Conservation (phyloP, 345 rosid genomes). For the Boechera divaricarpa region DNA sequence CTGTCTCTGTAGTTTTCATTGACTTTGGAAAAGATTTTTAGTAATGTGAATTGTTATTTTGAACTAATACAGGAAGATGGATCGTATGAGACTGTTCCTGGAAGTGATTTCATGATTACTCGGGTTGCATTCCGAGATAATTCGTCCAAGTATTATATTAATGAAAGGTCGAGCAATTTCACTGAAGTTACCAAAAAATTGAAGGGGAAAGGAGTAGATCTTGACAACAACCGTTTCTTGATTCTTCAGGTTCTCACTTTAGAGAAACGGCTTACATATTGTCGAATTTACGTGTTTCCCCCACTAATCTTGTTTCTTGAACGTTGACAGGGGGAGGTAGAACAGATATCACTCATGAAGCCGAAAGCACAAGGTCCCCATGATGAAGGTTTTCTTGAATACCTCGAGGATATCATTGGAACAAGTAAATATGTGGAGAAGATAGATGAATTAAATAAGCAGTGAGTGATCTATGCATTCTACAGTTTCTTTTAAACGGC, state of each 20-base stretch:
- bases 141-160: constrained; percentile 92
- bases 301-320: constrained; percentile 25
- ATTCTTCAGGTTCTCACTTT: constrained; percentile 80
- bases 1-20: not conserved
- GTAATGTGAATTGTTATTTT: constrained; percentile 29
- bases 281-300: constrained; percentile 9
- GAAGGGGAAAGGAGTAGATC: constrained; percentile 96
- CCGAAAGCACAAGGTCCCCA: constrained; percentile 97
- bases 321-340: constrained; percentile 90
- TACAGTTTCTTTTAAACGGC: constrained; percentile 16
- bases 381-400: constrained; percentile 99
- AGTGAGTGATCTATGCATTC: constrained; percentile 58
- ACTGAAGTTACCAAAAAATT: constrained; percentile 90
- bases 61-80: constrained; percentile 72
- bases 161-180: constrained; percentile 82
- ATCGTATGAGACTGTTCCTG: constrained; percentile 77
- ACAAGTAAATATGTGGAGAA: constrained; percentile 91
- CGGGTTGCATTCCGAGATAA: constrained; percentile 94
- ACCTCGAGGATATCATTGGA: constrained; percentile 95
- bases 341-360: constrained; percentile 98
- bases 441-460: constrained; percentile 78
- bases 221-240: constrained; percentile 97
- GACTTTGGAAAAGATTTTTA: constrained; percentile 3
- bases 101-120: constrained; percentile 88
- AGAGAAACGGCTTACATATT: not conserved